Percentiles rank a stretch among this genome's conserved stretches.
phyloP scores from a whole-genome alignment of 257 asterid genomes.

The Nyctanthes arbortristis region DNA sequence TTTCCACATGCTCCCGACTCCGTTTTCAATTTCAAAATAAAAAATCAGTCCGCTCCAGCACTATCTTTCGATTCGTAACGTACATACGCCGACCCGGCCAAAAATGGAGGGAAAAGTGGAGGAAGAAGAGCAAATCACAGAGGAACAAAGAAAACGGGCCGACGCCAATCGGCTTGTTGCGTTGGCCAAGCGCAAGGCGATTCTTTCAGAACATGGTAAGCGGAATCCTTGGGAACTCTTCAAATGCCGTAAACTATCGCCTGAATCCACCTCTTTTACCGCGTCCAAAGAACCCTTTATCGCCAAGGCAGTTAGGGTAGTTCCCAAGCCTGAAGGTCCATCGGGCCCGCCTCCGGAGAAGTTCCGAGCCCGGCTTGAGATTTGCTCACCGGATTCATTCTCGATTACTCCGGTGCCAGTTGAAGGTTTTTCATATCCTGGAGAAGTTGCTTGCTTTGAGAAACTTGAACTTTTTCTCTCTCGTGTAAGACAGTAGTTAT shows the following conservation, averaged over 20 bases:
- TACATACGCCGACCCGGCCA: background rate
- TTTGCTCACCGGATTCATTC: slow-evolving; percentile 86
- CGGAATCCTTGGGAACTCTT: slow-evolving; percentile 41
- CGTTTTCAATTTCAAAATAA: too few species aligned
- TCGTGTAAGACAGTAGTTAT: slow-evolving; percentile 42
- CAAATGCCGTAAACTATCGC: slow-evolving; percentile 69
- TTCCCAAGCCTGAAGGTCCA: slow-evolving; percentile 20
- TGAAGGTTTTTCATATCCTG: slow-evolving; percentile 63
- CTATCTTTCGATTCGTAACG: too few species aligned
- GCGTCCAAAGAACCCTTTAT: slow-evolving; percentile 25
- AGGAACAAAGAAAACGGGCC: slow-evolving; percentile 73
- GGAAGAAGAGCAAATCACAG: slow-evolving; percentile 56
- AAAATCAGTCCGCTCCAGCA: too few species aligned
- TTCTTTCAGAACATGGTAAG: slow-evolving; percentile 26
- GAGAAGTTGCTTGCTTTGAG: slow-evolving; percentile 57
- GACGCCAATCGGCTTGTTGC: slow-evolving; percentile 86
- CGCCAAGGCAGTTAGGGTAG: slow-evolving; percentile 16
- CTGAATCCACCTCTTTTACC: slow-evolving; percentile 19
- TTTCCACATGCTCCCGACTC: too few species aligned
- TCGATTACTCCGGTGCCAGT: slow-evolving; percentile 57
- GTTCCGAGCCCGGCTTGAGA: slow-evolving; percentile 65
- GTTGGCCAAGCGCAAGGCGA: slow-evolving; percentile 80
- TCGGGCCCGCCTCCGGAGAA: too few species aligned
- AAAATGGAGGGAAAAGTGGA: background rate
- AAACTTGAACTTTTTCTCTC: slow-evolving; percentile 55